Evolutionary conservation across 2,329 filamentous ascomycete species (phyloP).

Genomic region (Aspergillus vadensis): DNA sequence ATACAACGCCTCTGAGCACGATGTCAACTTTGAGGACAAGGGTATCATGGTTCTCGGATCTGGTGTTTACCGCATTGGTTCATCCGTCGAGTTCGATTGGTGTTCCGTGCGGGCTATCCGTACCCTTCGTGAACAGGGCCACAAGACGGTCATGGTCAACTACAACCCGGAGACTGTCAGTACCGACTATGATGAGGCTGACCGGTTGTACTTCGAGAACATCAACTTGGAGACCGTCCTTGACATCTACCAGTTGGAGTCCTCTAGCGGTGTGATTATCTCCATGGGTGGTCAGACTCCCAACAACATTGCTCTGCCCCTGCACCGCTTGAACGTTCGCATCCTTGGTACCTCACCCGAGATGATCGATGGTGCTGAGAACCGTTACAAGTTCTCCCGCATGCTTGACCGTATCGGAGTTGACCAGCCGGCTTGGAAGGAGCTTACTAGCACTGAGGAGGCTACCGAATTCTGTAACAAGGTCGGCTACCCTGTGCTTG

Average conservation of each 20-base stretch:
- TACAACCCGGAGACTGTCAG: conserved; percentile 87
- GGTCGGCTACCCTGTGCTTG: conserved; percentile 90
- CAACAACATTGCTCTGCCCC: conserved; percentile 92
- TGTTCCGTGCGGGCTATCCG: conserved; percentile 93
- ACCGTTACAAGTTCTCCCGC: conserved; percentile 97
- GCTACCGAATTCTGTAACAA: conserved; percentile 83
- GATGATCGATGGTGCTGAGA: conserved; percentile 98
- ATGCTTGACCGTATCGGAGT: conserved; percentile 95
- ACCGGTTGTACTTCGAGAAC: conserved; percentile 94
- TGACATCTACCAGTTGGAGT: conserved; percentile 90
- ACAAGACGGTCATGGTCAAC: conserved; percentile 97
- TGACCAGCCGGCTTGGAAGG: conserved; percentile 97
- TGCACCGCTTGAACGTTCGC: conserved; percentile 87
- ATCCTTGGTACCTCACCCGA: conserved; percentile 94
- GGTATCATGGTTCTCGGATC: conserved; percentile 96
- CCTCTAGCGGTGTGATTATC: conserved; percentile 79
- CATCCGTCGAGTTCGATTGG: conserved; percentile 98
- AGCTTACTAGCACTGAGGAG: conserved; percentile 91
- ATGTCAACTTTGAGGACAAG: conserved; percentile 81
- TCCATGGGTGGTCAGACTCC: conserved; percentile 97
- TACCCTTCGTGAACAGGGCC: conserved; percentile 77
- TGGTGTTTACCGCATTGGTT: conserved; percentile 95
- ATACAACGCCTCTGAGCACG: conserved; percentile 86
- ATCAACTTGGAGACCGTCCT: conserved; percentile 87
- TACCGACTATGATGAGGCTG: conserved; percentile 93